These are phyloP conservation scores for Allium fistulosum DNA, from an alignment of 106 monocot genomes.

Conservation along the genomic window DNA sequence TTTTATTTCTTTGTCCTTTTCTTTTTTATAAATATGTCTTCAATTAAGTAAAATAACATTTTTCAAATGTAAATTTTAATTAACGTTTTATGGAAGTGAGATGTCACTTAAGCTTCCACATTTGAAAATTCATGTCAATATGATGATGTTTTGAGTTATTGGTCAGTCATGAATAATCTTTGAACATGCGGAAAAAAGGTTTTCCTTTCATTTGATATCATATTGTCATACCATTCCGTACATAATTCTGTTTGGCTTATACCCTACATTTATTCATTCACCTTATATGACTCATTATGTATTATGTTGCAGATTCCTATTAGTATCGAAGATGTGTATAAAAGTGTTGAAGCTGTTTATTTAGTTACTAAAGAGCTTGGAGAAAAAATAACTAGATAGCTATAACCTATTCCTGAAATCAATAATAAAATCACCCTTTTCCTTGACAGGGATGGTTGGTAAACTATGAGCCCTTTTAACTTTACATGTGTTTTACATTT, in stretches of 20 bases:
- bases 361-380: constrained; percentile 75
- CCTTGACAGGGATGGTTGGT: constrained; percentile 96
- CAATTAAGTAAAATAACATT: no score
- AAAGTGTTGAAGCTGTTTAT: constrained; percentile 58
- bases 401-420: constrained; percentile 82
- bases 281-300: not conserved
- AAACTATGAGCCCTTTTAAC: constrained; percentile 41
- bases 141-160: not conserved
- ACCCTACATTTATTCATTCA: not conserved
- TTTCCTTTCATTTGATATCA: not conserved
- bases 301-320: constrained; percentile 51
- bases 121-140: no score
- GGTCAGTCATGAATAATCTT: not conserved
- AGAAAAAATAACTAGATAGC: constrained; percentile 86
- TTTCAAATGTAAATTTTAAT: no score
- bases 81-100: no score
- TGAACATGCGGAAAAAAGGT: not conserved
- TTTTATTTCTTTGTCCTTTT: no score
- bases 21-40: no score
- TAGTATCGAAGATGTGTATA: constrained; percentile 92
- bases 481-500: not conserved
- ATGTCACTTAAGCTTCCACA: no score
- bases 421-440: constrained; percentile 95
- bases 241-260: no score
- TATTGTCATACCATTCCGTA: not conserved